phyloP scores from a whole-genome alignment of 2,329 filamentous ascomycete genomes.

The Leptographium procerum region DNA sequence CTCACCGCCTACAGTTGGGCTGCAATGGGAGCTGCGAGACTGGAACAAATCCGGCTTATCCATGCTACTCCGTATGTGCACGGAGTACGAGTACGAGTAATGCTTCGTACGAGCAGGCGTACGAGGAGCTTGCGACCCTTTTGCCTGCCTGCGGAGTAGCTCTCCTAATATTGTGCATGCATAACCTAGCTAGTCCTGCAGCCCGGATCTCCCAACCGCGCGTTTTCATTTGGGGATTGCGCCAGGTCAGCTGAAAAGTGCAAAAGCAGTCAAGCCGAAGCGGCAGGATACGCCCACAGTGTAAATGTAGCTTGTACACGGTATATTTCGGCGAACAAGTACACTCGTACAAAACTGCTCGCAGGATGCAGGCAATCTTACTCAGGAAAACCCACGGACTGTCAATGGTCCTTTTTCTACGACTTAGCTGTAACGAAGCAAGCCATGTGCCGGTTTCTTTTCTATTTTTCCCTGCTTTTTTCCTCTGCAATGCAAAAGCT shows the following conservation, averaged over 20 bases:
- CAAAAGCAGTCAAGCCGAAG: not conserved
- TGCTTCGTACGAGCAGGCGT: not conserved
- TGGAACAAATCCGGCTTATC: not conserved
- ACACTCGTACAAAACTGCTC: no score
- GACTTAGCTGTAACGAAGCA: not conserved
- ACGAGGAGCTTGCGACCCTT: not conserved
- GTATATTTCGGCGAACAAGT: not conserved
- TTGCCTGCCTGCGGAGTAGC: not conserved
- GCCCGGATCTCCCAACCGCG: not conserved
- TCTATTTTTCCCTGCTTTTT: no score
- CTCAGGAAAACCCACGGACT: not conserved
- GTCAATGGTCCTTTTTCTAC: not conserved
- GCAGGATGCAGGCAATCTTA: not conserved
- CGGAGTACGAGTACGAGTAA: not conserved
- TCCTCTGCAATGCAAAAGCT: no score
- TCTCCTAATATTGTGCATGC: not conserved
- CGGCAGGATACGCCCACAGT: not conserved
- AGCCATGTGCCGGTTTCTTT: no score
- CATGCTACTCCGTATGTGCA: not conserved
- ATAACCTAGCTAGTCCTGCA: not conserved
- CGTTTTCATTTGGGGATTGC: not conserved
- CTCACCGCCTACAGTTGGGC: not conserved
- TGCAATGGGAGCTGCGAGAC: not conserved
- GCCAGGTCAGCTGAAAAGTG: not conserved
- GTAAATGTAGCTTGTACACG: not conserved